These are phyloP conservation scores for Kodamaea derodonti DNA, from an alignment of 1,139 yeast species.

Conservation along the genomic window DNA sequence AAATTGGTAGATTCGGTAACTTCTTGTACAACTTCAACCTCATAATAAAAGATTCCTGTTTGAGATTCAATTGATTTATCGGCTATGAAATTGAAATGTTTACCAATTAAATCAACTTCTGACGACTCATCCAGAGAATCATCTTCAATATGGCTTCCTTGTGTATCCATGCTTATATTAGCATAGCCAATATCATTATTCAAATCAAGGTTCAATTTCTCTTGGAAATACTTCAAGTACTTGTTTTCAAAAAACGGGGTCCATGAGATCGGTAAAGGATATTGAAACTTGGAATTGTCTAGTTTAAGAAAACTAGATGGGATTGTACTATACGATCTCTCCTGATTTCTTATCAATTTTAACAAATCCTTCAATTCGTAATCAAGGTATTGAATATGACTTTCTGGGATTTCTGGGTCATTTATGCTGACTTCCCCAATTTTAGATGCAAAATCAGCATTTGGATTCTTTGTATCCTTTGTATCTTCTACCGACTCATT, in stretches of 20 bases:
- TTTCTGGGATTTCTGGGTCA: constrained; percentile 15
- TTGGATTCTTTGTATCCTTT: constrained; percentile 10
- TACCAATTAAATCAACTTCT: constrained; percentile 8
- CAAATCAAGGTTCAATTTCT: constrained; percentile 21
- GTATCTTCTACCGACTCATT: constrained; percentile 12
- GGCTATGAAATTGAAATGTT: constrained; percentile 32
- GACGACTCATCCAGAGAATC: background rate
- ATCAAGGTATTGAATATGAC: constrained; percentile 21
- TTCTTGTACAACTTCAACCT: constrained; percentile 32
- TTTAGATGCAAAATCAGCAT: constrained; percentile 7
- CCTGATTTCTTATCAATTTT: constrained; percentile 17
- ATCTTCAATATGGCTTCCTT: background rate
- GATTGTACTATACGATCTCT: constrained; percentile 10
- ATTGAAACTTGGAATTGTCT: constrained; percentile 24
- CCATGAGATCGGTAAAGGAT: constrained; percentile 42
- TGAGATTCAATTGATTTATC: constrained; percentile 31
- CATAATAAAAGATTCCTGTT: constrained; percentile 36
- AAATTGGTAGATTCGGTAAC: constrained; percentile 28
- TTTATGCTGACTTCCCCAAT: constrained; percentile 22
- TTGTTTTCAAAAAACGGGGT: constrained; percentile 30
- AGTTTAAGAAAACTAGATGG: constrained; percentile 27
- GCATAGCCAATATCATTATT: constrained; percentile 28
- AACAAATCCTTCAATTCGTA: constrained; percentile 26
- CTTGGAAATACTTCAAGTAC: constrained; percentile 20
- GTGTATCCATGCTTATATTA: constrained; percentile 21